These are phyloP conservation scores for Ceratobasidium sp. DNA, from an alignment of 1,284 basidiomycete genomes.

Conservation along the genomic window DNA sequence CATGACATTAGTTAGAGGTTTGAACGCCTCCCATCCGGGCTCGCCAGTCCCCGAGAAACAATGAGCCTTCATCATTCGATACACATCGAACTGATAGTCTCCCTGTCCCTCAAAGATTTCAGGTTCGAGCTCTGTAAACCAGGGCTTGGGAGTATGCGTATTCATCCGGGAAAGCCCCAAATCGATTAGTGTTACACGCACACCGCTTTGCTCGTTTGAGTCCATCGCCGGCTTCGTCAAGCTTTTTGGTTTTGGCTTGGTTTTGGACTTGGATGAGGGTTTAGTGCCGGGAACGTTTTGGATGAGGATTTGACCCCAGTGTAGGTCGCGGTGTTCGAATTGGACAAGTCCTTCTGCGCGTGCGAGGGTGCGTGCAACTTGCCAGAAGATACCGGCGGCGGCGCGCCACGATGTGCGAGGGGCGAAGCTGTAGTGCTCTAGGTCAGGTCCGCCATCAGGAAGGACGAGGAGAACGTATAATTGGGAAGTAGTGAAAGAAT, in stretches of 20 bases:
- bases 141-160: constrained; percentile 37
- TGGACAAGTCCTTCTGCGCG: constrained; percentile 81
- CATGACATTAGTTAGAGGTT: constrained; percentile 90
- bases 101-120: constrained; percentile 90
- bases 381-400: constrained; percentile 91
- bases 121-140: constrained; percentile 67
- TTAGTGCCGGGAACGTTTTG: constrained; percentile 61
- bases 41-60: constrained; percentile 56
- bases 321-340: constrained; percentile 98
- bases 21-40: constrained; percentile 74
- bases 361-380: constrained; percentile 81
- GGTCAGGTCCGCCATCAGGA: constrained; percentile 88
- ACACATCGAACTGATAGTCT: constrained; percentile 95
- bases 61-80: constrained; percentile 84
- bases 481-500: constrained; percentile 79
- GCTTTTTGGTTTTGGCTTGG: constrained; percentile 43
- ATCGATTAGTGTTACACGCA: constrained; percentile 83
- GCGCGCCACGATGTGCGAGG: constrained; percentile 79
- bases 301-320: constrained; percentile 97
- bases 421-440: constrained; percentile 83
- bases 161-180: constrained; percentile 91
- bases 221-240: constrained; percentile 65
- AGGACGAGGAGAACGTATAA: constrained; percentile 90
- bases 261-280: constrained; percentile 42
- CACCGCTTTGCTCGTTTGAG: constrained; percentile 71